A percentile compares a stretch with the other conserved stretches of the same genome.
phyloP scores from a whole-genome alignment of 2,329 filamentous ascomycete species.

The Emydomyces testavorans region DNA sequence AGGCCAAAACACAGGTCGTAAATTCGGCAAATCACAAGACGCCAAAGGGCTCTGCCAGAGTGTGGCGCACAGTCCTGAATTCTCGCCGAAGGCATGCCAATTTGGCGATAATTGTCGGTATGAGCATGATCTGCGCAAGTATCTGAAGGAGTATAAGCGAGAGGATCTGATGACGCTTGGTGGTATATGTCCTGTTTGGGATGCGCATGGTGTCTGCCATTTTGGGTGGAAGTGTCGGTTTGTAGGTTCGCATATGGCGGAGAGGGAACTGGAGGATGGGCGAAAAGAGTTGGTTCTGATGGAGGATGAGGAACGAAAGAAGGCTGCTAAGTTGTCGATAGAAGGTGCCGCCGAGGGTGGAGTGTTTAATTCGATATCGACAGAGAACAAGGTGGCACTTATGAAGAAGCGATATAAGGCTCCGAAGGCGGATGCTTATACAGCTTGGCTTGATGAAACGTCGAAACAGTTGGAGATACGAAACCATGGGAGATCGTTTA shows the following conservation, averaged over 20 bases:
- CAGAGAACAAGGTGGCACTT: constrained; percentile 60
- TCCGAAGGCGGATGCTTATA: constrained; percentile 62
- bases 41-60: constrained; percentile 66
- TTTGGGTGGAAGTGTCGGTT: constrained; percentile 94
- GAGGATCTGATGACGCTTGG: constrained; percentile 65
- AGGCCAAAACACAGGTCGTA: constrained; percentile 73
- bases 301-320: constrained; percentile 42
- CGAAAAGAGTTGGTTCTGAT: constrained; percentile 68
- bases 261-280: constrained; percentile 66
- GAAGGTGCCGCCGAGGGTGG: constrained; percentile 42
- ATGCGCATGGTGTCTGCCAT: constrained; percentile 61
- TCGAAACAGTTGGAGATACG: constrained; percentile 39
- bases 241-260: constrained; percentile 72
- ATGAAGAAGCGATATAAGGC: constrained; percentile 60
- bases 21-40: constrained; percentile 71
- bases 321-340: constrained; percentile 25
- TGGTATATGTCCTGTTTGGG: constrained; percentile 72
- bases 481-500: constrained; percentile 38
- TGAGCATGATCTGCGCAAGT: constrained; percentile 74
- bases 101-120: constrained; percentile 73
- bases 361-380: constrained; percentile 62
- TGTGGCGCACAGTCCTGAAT: constrained; percentile 60
- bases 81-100: constrained; percentile 62
- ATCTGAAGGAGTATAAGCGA: constrained; percentile 69
- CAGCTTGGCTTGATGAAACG: constrained; percentile 64